These are phyloP conservation scores for Neurospora sp. DNA, from an alignment of 2,329 filamentous ascomycete species.

Conservation along the genomic window DNA sequence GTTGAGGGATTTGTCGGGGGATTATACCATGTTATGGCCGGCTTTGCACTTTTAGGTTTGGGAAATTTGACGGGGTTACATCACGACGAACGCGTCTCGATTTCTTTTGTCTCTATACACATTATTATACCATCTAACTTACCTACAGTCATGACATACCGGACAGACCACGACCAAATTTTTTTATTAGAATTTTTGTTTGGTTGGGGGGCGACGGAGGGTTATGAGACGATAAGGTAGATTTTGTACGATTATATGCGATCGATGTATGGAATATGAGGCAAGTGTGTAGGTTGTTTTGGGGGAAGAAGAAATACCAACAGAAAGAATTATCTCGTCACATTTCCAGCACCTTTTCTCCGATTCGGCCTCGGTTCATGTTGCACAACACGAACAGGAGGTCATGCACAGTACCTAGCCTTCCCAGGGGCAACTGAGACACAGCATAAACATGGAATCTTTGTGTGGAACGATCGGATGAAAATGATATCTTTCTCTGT, in stretches of 20 bases:
- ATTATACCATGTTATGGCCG: slow-evolving; percentile 20
- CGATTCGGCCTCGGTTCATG: background rate
- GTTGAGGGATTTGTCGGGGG: slow-evolving; percentile 11
- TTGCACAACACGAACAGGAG: background rate
- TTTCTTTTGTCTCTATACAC: background rate
- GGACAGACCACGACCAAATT: too few species aligned
- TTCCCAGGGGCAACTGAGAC: background rate
- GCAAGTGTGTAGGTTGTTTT: background rate
- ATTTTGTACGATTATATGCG: background rate
- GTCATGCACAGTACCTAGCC: background rate
- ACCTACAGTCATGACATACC: background rate
- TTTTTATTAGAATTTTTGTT: too few species aligned
- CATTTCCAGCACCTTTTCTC: too few species aligned
- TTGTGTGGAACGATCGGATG: background rate
- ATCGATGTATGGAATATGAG: background rate
- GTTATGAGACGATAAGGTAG: background rate
- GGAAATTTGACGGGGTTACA: background rate
- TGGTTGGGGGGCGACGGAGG: background rate
- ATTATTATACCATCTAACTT: background rate
- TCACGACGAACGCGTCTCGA: background rate
- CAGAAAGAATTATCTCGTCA: too few species aligned
- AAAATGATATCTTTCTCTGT: background rate
- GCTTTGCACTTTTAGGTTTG: slow-evolving; percentile 16
- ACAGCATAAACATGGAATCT: background rate
- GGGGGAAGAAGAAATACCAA: too few species aligned